phyloP scores from a whole-genome alignment of 495 filamentous ascomycete genomes.

The Aspergillus olivimuriae region DNA sequence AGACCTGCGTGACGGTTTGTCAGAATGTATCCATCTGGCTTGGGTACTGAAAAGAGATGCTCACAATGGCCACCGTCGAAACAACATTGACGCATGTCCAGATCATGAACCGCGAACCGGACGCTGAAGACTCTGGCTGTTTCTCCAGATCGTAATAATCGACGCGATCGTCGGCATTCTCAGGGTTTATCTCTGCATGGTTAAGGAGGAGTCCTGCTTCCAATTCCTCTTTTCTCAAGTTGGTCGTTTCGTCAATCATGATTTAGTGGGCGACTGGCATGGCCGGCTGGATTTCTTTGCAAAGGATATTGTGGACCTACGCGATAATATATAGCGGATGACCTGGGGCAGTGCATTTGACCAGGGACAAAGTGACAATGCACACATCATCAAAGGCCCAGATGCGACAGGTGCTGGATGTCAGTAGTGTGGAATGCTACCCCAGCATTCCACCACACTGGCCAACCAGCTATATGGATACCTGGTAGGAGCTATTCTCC shows the following conservation, averaged over 20 bases:
- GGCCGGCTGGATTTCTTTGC: neutral
- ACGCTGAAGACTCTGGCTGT: neutral
- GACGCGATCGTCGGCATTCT: neutral
- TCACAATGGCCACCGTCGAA: conserved; percentile 10
- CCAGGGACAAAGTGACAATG: neutral
- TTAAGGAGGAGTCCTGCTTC: conserved; percentile 1
- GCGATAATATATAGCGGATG: neutral
- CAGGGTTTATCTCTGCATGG: neutral
- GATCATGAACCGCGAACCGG: conserved; percentile 3
- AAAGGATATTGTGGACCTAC: neutral
- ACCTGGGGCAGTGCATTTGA: neutral
- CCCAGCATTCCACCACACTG: neutral
- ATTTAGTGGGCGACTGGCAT: neutral
- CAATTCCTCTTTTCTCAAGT: neutral
- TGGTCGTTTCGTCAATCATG: conserved; percentile 1
- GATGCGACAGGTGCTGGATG: neutral
- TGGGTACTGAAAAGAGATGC: neutral
- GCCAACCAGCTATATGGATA: neutral
- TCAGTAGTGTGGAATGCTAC: conserved; percentile 1
- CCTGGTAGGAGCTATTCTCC: neutral
- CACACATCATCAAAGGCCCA: conserved; percentile 5
- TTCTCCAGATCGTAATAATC: neutral
- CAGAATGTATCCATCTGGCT: neutral
- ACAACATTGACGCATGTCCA: conserved; percentile 14
- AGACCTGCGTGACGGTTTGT: conserved; percentile 44